These are phyloP conservation scores for Ceratobasidium sp. DNA, from an alignment of 1,284 basidiomycete species.

Conservation along the genomic window DNA sequence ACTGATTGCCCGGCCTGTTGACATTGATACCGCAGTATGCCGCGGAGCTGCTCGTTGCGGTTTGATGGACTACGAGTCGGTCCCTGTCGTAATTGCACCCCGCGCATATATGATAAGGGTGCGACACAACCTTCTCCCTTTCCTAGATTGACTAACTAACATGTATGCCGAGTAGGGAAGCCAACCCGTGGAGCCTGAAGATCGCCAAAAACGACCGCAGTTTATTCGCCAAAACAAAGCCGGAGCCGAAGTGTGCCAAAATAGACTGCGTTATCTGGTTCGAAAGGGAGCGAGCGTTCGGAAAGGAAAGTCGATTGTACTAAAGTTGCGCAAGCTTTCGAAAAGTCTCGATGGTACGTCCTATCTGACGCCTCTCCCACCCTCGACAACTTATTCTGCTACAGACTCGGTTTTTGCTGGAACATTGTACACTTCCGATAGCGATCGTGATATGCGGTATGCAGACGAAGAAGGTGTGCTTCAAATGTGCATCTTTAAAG, in stretches of 20 bases:
- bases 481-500: constrained; percentile 87
- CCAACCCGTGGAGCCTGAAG: constrained; percentile 82
- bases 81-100: constrained; percentile 83
- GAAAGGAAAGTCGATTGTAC: constrained; percentile 82
- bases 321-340: constrained; percentile 81
- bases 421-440: constrained; percentile 79
- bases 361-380: background rate
- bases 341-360: constrained; percentile 54
- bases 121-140: constrained; percentile 47
- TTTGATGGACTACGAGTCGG: constrained; percentile 75
- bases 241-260: constrained; percentile 80
- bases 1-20: constrained; percentile 80
- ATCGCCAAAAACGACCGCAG: constrained; percentile 80
- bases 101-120: constrained; percentile 87
- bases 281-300: constrained; percentile 81
- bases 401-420: constrained; percentile 81
- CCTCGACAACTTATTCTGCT: too few species aligned
- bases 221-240: constrained; percentile 82
- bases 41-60: constrained; percentile 87
- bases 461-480: constrained; percentile 81
- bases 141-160: background rate
- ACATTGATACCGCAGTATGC: constrained; percentile 84
- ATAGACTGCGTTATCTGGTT: constrained; percentile 84
- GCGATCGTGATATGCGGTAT: constrained; percentile 79
- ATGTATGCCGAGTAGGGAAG: constrained; percentile 71